Conservation (phyloP, 2,329 filamentous ascomycete species). For the Gliomastix tumulicola region DNA sequence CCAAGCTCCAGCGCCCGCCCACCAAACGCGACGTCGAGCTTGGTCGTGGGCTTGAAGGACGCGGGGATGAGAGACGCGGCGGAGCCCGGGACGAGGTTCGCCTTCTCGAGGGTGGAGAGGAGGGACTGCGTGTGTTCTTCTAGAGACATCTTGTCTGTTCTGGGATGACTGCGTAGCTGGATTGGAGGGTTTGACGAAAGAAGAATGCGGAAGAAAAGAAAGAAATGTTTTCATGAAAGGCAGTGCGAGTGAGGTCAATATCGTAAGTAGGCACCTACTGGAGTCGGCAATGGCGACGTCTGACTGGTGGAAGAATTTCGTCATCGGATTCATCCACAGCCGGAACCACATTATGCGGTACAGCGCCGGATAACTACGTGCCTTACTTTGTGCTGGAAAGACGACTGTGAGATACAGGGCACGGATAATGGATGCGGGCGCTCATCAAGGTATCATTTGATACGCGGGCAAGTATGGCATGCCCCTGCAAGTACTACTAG, state of each 20-base stretch:
- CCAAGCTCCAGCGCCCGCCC: slow-evolving; percentile 25
- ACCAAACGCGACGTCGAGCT: slow-evolving; percentile 27
- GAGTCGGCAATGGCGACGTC: too few species aligned
- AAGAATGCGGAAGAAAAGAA: background rate
- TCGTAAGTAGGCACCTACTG: too few species aligned
- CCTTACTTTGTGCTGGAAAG: too few species aligned
- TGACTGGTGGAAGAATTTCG: slow-evolving; percentile 8
- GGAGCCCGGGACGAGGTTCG: slow-evolving; percentile 30
- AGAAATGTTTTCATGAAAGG: background rate
- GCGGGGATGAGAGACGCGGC: slow-evolving; percentile 30
- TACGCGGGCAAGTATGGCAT: too few species aligned
- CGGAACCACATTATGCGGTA: too few species aligned
- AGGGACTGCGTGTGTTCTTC: slow-evolving; percentile 12
- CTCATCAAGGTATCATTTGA: too few species aligned
- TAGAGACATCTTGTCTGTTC: slow-evolving; percentile 8
- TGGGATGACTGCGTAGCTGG: background rate
- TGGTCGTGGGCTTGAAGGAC: slow-evolving; percentile 31
- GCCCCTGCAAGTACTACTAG: background rate
- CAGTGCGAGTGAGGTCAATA: slow-evolving; percentile 5
- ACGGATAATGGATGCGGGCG: too few species aligned
- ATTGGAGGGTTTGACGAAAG: background rate
- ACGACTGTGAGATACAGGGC: too few species aligned
- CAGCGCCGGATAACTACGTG: too few species aligned
- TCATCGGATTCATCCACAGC: too few species aligned
- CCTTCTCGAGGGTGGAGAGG: slow-evolving; percentile 21